phyloP scores from a whole-genome alignment of 306 rosid genomes.

The Phaseolus lunatus region DNA sequence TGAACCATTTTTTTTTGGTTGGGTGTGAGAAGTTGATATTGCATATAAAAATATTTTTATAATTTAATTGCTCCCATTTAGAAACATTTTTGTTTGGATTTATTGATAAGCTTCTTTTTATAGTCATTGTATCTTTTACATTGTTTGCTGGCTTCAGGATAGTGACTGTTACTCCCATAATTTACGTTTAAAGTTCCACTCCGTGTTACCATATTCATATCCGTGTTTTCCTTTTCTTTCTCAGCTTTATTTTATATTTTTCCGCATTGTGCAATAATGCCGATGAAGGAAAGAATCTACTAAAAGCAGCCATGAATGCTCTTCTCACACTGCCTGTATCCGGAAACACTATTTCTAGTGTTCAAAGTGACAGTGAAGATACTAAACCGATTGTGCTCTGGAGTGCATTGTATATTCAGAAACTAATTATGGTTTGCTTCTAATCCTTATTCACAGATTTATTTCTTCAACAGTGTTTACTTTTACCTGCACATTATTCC shows the following conservation, averaged over 20 bases:
- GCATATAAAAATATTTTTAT: too few relatives aligned
- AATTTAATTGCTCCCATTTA: background rate
- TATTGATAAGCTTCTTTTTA: slow-evolving; percentile 8
- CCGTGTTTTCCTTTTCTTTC: slow-evolving; percentile 39
- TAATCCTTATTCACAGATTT: slow-evolving; percentile 25
- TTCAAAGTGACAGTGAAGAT: slow-evolving; percentile 56
- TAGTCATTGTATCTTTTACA: background rate
- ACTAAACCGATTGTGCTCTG: slow-evolving; percentile 71
- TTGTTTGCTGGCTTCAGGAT: slow-evolving; percentile 13
- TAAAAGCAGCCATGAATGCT: slow-evolving; percentile 69
- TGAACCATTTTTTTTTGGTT: background rate
- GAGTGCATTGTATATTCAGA: slow-evolving; percentile 84
- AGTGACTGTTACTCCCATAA: slow-evolving; percentile 6
- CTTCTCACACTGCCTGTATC: slow-evolving; percentile 60
- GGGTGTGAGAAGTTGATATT: slow-evolving; percentile 1
- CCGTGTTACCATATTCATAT: slow-evolving; percentile 21
- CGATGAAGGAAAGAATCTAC: slow-evolving; percentile 67
- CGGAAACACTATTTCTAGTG: slow-evolving; percentile 55
- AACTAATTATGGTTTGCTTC: slow-evolving; percentile 63
- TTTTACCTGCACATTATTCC: slow-evolving; percentile 38
- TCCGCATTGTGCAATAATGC: slow-evolving; percentile 76
- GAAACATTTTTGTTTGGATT: background rate
- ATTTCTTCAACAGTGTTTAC: slow-evolving; percentile 13
- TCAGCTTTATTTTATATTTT: slow-evolving; percentile 78
- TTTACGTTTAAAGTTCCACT: background rate